These are phyloP conservation scores for Verticillium nubilum DNA, from an alignment of 2,329 filamentous ascomycete species.

Conservation along the genomic window DNA sequence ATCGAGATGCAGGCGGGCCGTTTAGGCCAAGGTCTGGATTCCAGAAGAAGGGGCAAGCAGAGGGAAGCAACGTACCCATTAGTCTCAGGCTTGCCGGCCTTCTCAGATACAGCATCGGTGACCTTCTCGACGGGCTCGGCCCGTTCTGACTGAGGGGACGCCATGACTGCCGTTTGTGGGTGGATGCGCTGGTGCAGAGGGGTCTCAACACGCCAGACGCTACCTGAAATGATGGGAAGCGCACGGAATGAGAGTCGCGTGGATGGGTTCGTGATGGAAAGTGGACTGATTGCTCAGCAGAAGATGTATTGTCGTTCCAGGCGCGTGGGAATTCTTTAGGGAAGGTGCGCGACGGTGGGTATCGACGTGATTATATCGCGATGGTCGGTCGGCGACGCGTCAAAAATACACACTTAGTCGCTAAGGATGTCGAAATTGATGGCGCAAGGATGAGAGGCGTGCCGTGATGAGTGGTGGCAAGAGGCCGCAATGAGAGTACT, in stretches of 20 bases:
- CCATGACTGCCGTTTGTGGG: conserved; percentile 47
- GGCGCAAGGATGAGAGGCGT: not conserved
- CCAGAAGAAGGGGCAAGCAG: no score
- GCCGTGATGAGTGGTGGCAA: not conserved
- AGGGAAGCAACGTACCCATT: conserved; percentile 29
- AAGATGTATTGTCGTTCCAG: not conserved
- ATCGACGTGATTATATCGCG: not conserved
- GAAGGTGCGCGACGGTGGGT: not conserved
- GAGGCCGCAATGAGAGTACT: not conserved
- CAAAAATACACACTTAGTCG: not conserved
- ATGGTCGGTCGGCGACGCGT: not conserved
- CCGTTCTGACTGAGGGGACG: conserved; percentile 39
- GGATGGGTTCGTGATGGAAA: not conserved
- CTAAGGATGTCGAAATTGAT: not conserved
- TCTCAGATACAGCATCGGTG: conserved; percentile 19
- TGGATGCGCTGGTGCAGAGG: conserved; percentile 14
- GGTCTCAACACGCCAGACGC: conserved; percentile 22
- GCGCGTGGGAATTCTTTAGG: not conserved
- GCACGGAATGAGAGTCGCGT: not conserved
- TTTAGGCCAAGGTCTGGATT: no score
- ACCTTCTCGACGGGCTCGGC: conserved; percentile 42
- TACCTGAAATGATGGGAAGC: conserved; percentile 27
- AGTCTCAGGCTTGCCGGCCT: conserved; percentile 24
- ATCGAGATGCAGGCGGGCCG: not conserved
- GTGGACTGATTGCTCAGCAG: not conserved